These are phyloP conservation scores for Suhomyces prunicola DNA, from an alignment of 805 yeast species.

Conservation along the genomic window DNA sequence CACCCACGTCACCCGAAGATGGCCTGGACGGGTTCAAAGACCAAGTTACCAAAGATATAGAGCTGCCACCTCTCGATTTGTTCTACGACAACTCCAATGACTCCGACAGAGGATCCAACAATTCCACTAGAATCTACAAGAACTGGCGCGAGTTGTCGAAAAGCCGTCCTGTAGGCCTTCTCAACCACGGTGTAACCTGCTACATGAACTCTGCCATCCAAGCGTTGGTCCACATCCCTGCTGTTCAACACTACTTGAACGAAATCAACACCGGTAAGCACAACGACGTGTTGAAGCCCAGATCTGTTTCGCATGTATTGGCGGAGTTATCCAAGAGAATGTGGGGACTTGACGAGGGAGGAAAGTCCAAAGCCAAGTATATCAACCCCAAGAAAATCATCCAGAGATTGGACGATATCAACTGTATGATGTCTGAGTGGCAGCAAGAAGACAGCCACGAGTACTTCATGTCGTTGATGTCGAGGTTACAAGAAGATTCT, in stretches of 20 bases:
- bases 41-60: not conserved
- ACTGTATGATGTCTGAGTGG: conserved; percentile 96
- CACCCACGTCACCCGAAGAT: conserved; percentile 7
- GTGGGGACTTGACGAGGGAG: conserved; percentile 56
- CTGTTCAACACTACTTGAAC: conserved; percentile 75
- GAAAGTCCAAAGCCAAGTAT: conserved; percentile 32
- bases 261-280: conserved; percentile 60
- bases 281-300: conserved; percentile 41
- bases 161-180: conserved; percentile 67
- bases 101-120: conserved; percentile 63
- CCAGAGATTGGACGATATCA: conserved; percentile 71
- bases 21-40: not conserved
- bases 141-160: conserved; percentile 61
- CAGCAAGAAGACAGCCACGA: conserved; percentile 98
- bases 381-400: conserved; percentile 77
- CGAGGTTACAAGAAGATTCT: conserved; percentile 85
- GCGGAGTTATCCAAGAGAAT: conserved; percentile 68
- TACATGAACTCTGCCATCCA: conserved; percentile 95
- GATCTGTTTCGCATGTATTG: conserved; percentile 61
- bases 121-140: conserved; percentile 57
- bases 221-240: conserved; percentile 86
- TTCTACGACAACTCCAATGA: conserved; percentile 58
- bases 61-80: conserved; percentile 1
- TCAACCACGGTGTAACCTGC: conserved; percentile 94
- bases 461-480: conserved; percentile 87